phyloP scores from a whole-genome alignment of 129 eudicot genomes.

The Centrapalus pauciflorus region DNA sequence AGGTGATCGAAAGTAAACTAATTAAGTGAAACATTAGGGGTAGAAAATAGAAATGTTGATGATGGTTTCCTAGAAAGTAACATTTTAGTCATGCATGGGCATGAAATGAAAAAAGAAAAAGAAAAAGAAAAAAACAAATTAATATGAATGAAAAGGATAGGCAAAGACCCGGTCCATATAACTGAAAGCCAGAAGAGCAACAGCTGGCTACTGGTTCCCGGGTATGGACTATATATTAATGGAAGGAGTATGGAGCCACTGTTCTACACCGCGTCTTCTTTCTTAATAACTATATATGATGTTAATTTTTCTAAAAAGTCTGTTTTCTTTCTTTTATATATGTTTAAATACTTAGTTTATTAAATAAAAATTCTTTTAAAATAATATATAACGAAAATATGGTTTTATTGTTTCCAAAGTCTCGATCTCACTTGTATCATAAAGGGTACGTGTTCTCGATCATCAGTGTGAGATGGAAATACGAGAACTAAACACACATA shows the following conservation, averaged over 20 bases:
- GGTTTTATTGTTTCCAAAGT: too few relatives aligned
- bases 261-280: constrained; percentile 14
- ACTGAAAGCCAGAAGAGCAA: constrained; percentile 30
- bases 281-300: not conserved
- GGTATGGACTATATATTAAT: too few relatives aligned
- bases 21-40: not conserved
- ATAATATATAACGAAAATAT: too few relatives aligned
- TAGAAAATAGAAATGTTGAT: constrained; percentile 12
- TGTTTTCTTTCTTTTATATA: not conserved
- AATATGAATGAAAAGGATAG: constrained; percentile 27
- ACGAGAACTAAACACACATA: too few relatives aligned
- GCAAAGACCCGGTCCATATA: constrained; percentile 17
- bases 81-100: constrained; percentile 4
- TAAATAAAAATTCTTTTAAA: not conserved
- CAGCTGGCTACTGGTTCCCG: constrained; percentile 25
- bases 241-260: constrained; percentile 10
- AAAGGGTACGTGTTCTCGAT: too few relatives aligned
- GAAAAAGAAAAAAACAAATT: too few relatives aligned
- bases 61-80: constrained; percentile 14
- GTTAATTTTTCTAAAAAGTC: not conserved
- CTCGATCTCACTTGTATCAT: too few relatives aligned
- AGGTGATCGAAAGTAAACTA: not conserved
- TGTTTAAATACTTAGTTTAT: not conserved
- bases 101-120: too few relatives aligned
- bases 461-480: too few relatives aligned